Percentiles rank a stretch among this genome's conserved stretches.
phyloP scores from a whole-genome alignment of 192 early-diverging fungal species.

The Coemansia sp. region DNA sequence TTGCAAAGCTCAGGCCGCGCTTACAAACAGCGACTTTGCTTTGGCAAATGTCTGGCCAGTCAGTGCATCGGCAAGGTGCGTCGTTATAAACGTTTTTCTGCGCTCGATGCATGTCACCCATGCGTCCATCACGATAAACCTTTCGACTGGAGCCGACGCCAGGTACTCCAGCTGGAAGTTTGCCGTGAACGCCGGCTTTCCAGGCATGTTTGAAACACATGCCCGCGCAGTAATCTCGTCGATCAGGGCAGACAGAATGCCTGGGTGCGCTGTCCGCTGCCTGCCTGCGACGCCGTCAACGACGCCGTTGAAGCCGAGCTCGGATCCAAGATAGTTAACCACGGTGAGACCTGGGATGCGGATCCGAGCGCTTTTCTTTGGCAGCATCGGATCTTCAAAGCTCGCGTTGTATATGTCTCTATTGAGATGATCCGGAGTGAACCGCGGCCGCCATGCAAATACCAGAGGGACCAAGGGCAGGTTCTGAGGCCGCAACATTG shows the following conservation, averaged over 20 bases:
- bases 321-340: constrained; percentile 30
- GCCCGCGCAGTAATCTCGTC: constrained; percentile 42
- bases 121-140: constrained; percentile 35
- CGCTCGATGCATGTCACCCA: constrained; percentile 41
- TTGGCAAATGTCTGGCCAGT: constrained; percentile 20
- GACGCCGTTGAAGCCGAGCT: constrained; percentile 15
- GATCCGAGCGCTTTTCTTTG: not conserved
- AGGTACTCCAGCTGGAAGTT: constrained; percentile 44
- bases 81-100: constrained; percentile 32
- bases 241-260: constrained; percentile 25
- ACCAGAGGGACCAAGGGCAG: constrained; percentile 24
- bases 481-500: constrained; percentile 10
- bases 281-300: not conserved
- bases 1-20: constrained; percentile 7
- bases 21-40: constrained; percentile 34
- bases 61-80: constrained; percentile 28
- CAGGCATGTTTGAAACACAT: constrained; percentile 23
- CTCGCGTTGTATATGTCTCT: constrained; percentile 5
- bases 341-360: constrained; percentile 28
- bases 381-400: constrained; percentile 8
- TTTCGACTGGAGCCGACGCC: constrained; percentile 7
- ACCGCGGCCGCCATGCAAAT: constrained; percentile 21
- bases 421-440: constrained; percentile 22
- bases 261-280: constrained; percentile 14
- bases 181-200: constrained; percentile 35